Evolutionary conservation across 805 yeast species (phyloP), one percentile per base, ranked within the genome.

Genomic region (Kuraishia hungarica): DNA sequence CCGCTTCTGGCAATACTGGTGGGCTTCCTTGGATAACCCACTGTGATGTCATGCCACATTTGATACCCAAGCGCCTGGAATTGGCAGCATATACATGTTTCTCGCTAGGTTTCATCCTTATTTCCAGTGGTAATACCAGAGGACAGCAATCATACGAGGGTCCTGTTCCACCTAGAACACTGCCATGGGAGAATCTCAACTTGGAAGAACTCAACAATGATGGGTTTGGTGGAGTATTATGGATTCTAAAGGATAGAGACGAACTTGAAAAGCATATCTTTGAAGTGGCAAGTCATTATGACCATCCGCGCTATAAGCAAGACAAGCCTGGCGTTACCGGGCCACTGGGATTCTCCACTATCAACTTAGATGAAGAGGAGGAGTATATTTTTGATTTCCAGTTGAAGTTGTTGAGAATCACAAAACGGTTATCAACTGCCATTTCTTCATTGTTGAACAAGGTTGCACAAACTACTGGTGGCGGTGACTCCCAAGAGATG

Each of bases 371-470:
- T 21, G 53, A 52, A 3, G 22, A 43, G 22, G 53, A 52, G 46
- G 53, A 52, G 50, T 52, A 52, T 50, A 46, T 52, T 24, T 52
- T 52, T 46, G 53, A 52, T 20, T 43, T 28, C 8, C 49, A 52
- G 24, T 29, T 52, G 13, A 52, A 46, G 39, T 21, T 52, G 39
- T 22, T 43, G 23, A 39, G 28, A 19, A 15, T 52, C 24, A 39
- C 53, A 7, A 52, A 52, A 23, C 23, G 24, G 39, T 35, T 52
- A 20, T n/a, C 51, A 4, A 22, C 24, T 22, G n/a, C 50, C 43
- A 52, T 52, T n/a, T 43, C 53, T 13, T 15, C 50, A 7, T 7
- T n/a, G 50, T 11, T 52, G 13, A 52, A 23, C 50, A n/a, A 10
- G 51, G 51, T 49, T 23, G 51, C 51, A 2, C 43, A 35, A 35